Evolutionary conservation across 805 yeast species (phyloP), one percentile per base, ranked within the genome.

Genomic region (Myxozyma udenii): DNA sequence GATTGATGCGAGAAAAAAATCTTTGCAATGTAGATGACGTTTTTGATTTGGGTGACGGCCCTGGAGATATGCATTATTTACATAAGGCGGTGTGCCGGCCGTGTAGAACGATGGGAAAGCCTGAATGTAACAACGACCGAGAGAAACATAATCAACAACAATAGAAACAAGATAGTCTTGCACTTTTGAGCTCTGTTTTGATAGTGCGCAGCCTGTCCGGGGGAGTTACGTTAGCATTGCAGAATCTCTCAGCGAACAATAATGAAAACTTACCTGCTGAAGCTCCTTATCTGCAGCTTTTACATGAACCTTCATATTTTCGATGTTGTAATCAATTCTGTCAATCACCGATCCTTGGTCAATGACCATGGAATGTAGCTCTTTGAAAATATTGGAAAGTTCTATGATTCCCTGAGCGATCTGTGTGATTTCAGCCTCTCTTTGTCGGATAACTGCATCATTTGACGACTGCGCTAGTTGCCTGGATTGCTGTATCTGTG

Each of bases 261-360:
- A 18, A 14, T 9, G 6, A 7, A 12, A 16, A 44, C 54, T 22
- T 28, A 55, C 57, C 50, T 54, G 49, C n/a, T 46, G 49, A 18
- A 93, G 72, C 69, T 93, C 93, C 55, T 80, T 79, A 54, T 86
- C 87, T 0, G 97, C 93, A 35, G 75, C 77, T 62, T 83, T 80
- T 53, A 91, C 78, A 58, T 88, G 85, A 32, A 79, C 79, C 1
- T 80, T 84, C n/a, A 95, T 84, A 53, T 81, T 82, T 55, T 84
- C 85, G 53, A 93, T 71, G 65, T 93, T 93, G 67, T 91, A 93
- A 68, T 91, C 98, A 50, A 93, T 91, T 60, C 97, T 74, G 69
- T 93, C 98, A 53, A 93, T 74, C 40, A 93, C 77, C 0, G 96
- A 87, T 1, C 98, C 98, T 69, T 93, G 98, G 64, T 93, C 98